These are phyloP conservation scores for Cladosporium sp. DNA, from an alignment of 2,329 filamentous ascomycete genomes.

Conservation along the genomic window DNA sequence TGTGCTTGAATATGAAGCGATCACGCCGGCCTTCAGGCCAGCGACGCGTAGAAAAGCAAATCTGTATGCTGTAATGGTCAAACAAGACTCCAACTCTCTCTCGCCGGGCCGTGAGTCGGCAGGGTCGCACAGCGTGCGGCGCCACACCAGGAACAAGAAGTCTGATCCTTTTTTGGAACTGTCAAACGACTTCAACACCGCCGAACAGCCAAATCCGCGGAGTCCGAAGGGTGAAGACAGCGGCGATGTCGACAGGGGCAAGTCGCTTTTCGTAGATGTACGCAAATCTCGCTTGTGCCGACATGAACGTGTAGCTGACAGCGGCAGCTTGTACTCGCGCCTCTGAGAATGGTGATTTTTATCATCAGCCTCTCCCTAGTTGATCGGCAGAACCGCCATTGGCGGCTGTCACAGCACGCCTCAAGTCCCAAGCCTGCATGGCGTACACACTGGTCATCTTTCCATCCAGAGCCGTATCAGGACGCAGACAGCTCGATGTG, in stretches of 20 bases:
- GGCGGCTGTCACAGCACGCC: constrained; percentile 43
- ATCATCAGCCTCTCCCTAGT: constrained; percentile 65
- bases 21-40: not conserved
- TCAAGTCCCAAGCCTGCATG: constrained; percentile 37
- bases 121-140: constrained; percentile 15
- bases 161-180: constrained; percentile 33
- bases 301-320: constrained; percentile 19
- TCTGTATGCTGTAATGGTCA: not conserved
- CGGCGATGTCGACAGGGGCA: constrained; percentile 7
- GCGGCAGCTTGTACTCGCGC: constrained; percentile 55
- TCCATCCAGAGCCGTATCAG: constrained; percentile 48
- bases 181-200: constrained; percentile 29
- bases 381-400: constrained; percentile 57
- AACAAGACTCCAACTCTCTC: not conserved
- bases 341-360: constrained; percentile 64
- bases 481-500: constrained; percentile 35
- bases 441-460: constrained; percentile 37
- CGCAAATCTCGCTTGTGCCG: constrained; percentile 11
- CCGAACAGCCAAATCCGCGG: constrained; percentile 26
- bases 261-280: constrained; percentile 24
- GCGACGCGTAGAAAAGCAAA: not conserved
- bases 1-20: not conserved
- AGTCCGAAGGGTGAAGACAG: constrained; percentile 20
- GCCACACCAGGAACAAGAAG: constrained; percentile 28
- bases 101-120: constrained; percentile 4